phyloP scores from a whole-genome alignment of 805 yeast genomes.

The Starmera quercuum region DNA sequence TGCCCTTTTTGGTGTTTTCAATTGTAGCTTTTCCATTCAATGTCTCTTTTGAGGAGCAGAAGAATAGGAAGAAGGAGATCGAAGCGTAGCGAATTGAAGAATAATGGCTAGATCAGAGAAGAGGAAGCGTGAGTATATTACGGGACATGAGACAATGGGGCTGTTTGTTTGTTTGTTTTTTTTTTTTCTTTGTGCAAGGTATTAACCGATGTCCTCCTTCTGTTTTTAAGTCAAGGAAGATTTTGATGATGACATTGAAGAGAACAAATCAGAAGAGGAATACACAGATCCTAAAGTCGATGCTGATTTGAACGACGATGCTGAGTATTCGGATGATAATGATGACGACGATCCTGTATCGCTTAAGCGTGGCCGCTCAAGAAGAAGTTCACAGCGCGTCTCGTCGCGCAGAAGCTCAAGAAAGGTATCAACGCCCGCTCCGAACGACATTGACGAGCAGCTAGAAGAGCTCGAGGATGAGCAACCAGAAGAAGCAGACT shows the following conservation, averaged over 20 bases:
- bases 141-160: too few species aligned
- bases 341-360: conserved; percentile 21
- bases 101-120: too few species aligned
- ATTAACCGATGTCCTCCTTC: too few species aligned
- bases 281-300: conserved; percentile 2
- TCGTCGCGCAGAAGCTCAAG: conserved; percentile 16
- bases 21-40: too few species aligned
- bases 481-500: conserved; percentile 9
- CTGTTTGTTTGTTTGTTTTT: too few species aligned
- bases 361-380: conserved; percentile 6
- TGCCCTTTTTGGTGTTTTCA: too few species aligned
- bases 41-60: too few species aligned
- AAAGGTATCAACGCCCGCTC: conserved; percentile 1
- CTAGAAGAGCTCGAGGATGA: conserved; percentile 9
- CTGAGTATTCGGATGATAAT: conserved; percentile 16
- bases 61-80: too few species aligned
- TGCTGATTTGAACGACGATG: conserved; percentile 14
- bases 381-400: conserved; percentile 12
- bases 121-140: too few species aligned
- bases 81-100: too few species aligned
- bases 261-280: background rate
- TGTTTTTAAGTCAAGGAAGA: too few species aligned
- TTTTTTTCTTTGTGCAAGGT: too few species aligned
- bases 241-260: conserved; percentile 1
- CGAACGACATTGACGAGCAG: conserved; percentile 3